Percentiles rank a stretch among this genome's conserved stretches.
Conservation (phyloP, 306 rosid species). For the Rubus idaeus region DNA sequence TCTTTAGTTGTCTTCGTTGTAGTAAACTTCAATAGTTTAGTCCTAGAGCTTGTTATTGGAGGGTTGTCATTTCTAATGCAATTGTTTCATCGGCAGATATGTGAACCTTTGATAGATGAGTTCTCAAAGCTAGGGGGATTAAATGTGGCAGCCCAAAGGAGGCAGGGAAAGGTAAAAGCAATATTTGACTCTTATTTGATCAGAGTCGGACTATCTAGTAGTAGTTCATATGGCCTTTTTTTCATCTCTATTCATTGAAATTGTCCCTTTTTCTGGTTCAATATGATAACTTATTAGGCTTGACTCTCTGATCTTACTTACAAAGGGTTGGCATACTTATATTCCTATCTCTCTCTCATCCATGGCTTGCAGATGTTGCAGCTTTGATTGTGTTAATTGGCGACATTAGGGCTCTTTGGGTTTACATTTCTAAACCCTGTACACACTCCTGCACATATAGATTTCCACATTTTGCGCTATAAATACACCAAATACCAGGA, state of each 20-base stretch:
- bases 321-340: neutral
- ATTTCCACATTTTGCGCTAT: too few species aligned
- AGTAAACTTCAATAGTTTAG: too few species aligned
- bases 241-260: neutral
- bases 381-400: slow-evolving; percentile 66
- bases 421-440: too few species aligned
- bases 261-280: neutral
- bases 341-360: slow-evolving; percentile 17
- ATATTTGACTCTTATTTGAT: too few species aligned
- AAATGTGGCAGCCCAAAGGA: slow-evolving; percentile 60
- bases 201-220: too few species aligned
- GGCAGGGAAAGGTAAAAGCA: slow-evolving; percentile 69
- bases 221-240: neutral
- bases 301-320: slow-evolving; percentile 14
- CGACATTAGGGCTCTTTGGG: too few species aligned
- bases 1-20: neutral
- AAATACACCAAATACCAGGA: too few species aligned
- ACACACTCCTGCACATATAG: too few species aligned
- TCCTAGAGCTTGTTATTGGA: neutral
- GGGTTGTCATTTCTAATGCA: slow-evolving; percentile 11
- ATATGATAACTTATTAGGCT: neutral
- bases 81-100: slow-evolving; percentile 41
- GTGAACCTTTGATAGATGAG: slow-evolving; percentile 42
- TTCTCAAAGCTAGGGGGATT: slow-evolving; percentile 69
- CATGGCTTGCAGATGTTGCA: slow-evolving; percentile 53